A percentile compares a stretch with the other conserved stretches of the same genome.
phyloP scores from a whole-genome alignment of 345 rosid species.

The Euphorbia tirucalli region DNA sequence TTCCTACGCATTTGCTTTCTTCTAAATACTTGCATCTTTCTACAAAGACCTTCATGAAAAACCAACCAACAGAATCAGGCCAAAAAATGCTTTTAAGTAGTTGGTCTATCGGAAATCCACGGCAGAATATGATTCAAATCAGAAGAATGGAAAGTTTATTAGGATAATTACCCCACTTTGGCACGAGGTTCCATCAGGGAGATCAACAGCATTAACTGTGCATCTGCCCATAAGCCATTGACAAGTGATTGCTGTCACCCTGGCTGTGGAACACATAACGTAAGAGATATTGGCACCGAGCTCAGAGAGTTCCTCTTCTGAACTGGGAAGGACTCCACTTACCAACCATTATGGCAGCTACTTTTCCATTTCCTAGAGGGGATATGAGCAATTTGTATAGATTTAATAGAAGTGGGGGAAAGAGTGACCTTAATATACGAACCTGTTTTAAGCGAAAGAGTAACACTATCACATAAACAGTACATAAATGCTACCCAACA shows the following conservation, averaged over 20 bases:
- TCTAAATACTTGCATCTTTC: slow-evolving; percentile 89
- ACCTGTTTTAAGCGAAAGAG: slow-evolving; percentile 41
- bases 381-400: slow-evolving; percentile 63
- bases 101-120: too few relatives aligned
- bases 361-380: slow-evolving; percentile 68
- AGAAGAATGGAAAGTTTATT: background rate
- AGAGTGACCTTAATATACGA: slow-evolving; percentile 61
- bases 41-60: slow-evolving; percentile 60
- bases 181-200: slow-evolving; percentile 70
- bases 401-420: slow-evolving; percentile 71
- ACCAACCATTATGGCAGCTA: slow-evolving; percentile 91
- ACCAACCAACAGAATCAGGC: background rate
- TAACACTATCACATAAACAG: background rate
- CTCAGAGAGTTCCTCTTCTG: background rate
- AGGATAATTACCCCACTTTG: slow-evolving; percentile 58
- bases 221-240: slow-evolving; percentile 93
- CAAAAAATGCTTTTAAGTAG: background rate
- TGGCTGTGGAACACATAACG: slow-evolving; percentile 42
- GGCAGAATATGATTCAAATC: background rate
- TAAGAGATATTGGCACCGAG: background rate
- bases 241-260: slow-evolving; percentile 81
- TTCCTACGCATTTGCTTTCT: slow-evolving; percentile 88
- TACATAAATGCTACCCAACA: background rate
- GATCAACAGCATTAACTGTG: slow-evolving; percentile 68
- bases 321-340: slow-evolving; percentile 28